Percentiles rank a stretch among this genome's conserved stretches.
Evolutionary conservation across 2,329 filamentous ascomycete genomes (phyloP).

Genomic region (Pezicula carpinea): DNA sequence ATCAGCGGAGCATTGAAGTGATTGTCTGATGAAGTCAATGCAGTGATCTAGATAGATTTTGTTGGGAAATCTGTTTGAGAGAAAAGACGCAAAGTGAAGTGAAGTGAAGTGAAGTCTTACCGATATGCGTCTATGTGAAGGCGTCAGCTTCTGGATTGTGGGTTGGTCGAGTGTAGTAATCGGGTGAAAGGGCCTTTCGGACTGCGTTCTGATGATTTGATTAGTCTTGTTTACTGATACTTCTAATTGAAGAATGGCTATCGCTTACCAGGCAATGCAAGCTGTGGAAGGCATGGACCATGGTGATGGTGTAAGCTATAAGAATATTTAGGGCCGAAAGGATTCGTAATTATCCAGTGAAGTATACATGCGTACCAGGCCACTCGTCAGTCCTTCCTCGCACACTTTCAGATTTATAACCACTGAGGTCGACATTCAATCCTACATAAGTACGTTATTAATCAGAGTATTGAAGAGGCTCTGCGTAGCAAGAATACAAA

Average conservation of each 20-base stretch:
- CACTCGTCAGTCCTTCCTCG: not conserved
- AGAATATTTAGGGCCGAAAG: no score
- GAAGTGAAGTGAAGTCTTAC: no score
- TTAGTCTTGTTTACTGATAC: not conserved
- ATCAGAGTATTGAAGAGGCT: no score
- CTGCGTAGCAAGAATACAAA: no score
- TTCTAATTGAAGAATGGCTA: not conserved
- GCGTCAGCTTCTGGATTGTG: not conserved
- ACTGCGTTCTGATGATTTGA: not conserved
- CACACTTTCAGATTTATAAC: not conserved
- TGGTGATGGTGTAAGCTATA: not conserved
- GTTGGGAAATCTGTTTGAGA: no score
- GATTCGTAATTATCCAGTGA: not conserved
- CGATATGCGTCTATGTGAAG: not conserved
- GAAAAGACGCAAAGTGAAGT: no score
- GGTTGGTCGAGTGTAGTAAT: not conserved
- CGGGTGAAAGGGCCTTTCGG: not conserved
- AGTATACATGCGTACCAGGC: not conserved
- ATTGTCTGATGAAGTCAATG: not conserved
- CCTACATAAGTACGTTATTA: no score
- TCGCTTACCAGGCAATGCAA: not conserved
- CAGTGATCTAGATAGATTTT: not conserved
- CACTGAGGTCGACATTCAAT: not conserved
- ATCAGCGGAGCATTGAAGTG: conserved; percentile 1
- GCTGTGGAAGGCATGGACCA: not conserved